Conservation (phyloP, 306 rosid genomes). For the Canavalia ensiformis region DNA sequence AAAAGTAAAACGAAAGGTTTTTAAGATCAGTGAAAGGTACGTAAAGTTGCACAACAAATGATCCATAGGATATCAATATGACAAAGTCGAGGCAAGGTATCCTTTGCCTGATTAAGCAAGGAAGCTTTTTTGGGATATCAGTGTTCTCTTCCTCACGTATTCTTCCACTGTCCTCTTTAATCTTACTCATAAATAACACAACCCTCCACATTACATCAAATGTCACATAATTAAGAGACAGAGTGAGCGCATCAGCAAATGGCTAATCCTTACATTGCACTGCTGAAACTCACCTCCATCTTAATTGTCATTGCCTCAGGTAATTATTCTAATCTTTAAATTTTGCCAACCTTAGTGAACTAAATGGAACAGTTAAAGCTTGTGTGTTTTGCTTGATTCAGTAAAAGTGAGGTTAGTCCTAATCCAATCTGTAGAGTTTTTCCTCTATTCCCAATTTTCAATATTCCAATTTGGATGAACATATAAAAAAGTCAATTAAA, state of each 20-base stretch:
- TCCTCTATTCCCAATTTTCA: not conserved
- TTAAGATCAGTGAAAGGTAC: slow-evolving; percentile 28
- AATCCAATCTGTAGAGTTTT: not conserved
- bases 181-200: slow-evolving; percentile 39
- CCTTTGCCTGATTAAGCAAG: slow-evolving; percentile 38
- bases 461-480: not conserved
- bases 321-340: slow-evolving; percentile 6
- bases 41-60: slow-evolving; percentile 16
- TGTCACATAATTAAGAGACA: slow-evolving; percentile 39
- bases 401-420: not conserved
- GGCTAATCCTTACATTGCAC: slow-evolving; percentile 41
- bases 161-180: slow-evolving; percentile 41
- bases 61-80: slow-evolving; percentile 37
- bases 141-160: slow-evolving; percentile 54
- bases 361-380: not conserved
- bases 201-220: slow-evolving; percentile 25
- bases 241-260: slow-evolving; percentile 10
- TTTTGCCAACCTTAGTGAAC: not conserved
- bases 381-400: not conserved
- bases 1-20: not conserved
- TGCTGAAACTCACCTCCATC: slow-evolving; percentile 46
- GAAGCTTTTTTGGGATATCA: slow-evolving; percentile 50
- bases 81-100: slow-evolving; percentile 47
- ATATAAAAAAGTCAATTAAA: not conserved
- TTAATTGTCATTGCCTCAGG: slow-evolving; percentile 55